phyloP scores from a whole-genome alignment of 78 protist species.

The Dictyostelium discoideum region DNA sequence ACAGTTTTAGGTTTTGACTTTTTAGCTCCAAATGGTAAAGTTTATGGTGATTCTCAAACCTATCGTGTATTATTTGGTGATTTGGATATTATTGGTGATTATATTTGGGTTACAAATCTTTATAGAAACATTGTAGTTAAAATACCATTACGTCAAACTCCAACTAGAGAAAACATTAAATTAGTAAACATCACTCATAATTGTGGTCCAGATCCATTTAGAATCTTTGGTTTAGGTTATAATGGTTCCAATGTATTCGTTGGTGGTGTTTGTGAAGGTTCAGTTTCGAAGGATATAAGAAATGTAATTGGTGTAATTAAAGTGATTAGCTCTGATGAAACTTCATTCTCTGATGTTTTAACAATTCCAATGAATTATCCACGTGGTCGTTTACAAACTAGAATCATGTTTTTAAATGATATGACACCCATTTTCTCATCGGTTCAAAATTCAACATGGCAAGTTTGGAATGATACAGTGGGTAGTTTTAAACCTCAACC shows the following conservation, averaged over 20 bases:
- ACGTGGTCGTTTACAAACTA: slow-evolving; percentile 25
- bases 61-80: slow-evolving; percentile 27
- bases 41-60: background rate
- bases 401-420: background rate
- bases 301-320: background rate
- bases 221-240: slow-evolving; percentile 40
- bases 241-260: slow-evolving; percentile 32
- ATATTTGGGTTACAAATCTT: slow-evolving; percentile 7
- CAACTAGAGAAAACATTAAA: background rate
- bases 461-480: background rate
- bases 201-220: background rate
- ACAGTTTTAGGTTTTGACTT: background rate
- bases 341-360: background rate
- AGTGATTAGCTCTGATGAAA: background rate
- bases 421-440: background rate
- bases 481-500: slow-evolving; percentile 19
- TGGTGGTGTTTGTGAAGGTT: slow-evolving; percentile 50
- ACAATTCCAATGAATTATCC: background rate
- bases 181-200: background rate
- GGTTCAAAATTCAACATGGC: slow-evolving; percentile 12
- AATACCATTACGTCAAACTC: slow-evolving; percentile 28
- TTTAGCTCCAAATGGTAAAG: background rate
- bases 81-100: slow-evolving; percentile 53
- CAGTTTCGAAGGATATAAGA: background rate
- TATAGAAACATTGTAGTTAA: background rate